Conservation (phyloP, 768 basidiomycete genomes). For the Tephrocybe sp. region DNA sequence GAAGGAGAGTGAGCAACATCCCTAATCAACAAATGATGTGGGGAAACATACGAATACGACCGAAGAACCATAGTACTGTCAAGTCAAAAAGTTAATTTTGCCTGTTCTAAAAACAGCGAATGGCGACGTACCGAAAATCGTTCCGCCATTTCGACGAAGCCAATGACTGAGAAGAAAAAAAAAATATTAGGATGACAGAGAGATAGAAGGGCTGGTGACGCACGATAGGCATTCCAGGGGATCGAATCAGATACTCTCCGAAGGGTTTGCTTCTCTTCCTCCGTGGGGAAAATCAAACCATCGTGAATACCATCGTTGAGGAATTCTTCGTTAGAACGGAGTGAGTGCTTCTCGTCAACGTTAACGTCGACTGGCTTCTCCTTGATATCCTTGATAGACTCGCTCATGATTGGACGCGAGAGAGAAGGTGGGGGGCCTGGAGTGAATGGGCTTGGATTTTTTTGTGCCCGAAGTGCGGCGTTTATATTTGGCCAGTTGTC, state of each 20-base stretch:
- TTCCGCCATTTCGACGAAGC: conserved; percentile 65
- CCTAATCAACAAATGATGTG: neutral
- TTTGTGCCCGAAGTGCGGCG: too few relatives aligned
- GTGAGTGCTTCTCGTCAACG: neutral
- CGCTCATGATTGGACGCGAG: neutral
- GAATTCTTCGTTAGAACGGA: neutral
- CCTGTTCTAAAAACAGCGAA: neutral
- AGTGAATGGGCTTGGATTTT: too few relatives aligned
- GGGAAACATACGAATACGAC: conserved; percentile 45
- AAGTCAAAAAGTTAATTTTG: neutral
- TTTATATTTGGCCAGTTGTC: too few relatives aligned
- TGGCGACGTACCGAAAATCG: conserved; percentile 57
- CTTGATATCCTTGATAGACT: neutral
- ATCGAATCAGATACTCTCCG: conserved; percentile 57
- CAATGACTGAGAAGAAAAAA: conserved; percentile 44
- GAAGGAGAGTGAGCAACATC: neutral
- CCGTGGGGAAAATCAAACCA: conserved; percentile 61
- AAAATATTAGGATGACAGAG: neutral
- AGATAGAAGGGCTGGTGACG: conserved; percentile 13
- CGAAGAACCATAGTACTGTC: conserved; percentile 40
- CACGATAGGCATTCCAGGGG: conserved; percentile 56
- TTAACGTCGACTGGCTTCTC: neutral
- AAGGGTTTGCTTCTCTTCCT: conserved; percentile 55
- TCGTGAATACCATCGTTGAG: conserved; percentile 34
- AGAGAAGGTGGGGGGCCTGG: too few relatives aligned